These are phyloP conservation scores for Globisporangium nagaii DNA, from an alignment of 352 stramenopile genomes.

Conservation along the genomic window DNA sequence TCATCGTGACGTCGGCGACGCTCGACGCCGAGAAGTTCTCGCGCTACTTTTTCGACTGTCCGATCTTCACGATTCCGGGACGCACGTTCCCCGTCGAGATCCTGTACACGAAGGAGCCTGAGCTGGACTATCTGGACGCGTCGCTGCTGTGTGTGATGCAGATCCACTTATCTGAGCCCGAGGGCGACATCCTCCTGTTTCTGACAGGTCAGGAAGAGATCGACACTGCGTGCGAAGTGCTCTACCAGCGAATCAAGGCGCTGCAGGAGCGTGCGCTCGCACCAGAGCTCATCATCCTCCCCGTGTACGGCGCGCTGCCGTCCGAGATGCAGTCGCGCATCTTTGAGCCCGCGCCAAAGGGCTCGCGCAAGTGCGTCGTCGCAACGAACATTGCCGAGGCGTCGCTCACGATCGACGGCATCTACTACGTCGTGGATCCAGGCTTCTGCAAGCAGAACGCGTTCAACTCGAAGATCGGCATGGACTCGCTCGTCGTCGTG, in stretches of 20 bases:
- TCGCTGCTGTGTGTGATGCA: constrained; percentile 98
- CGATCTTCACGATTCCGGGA: constrained; percentile 99
- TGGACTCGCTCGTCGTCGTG: constrained; percentile 99
- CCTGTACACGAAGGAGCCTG: constrained; percentile 98
- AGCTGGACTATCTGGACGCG: constrained; percentile 98
- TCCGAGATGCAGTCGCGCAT: constrained; percentile 99
- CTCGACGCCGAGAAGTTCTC: constrained; percentile 98
- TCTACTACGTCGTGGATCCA: constrained; percentile 92
- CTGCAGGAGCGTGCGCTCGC: constrained; percentile 91
- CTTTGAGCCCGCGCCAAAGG: constrained; percentile 95
- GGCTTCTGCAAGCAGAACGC: constrained; percentile 99
- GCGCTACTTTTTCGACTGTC: constrained; percentile 96
- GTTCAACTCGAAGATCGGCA: constrained; percentile 98
- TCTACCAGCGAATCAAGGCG: constrained; percentile 97
- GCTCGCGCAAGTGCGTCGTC: constrained; percentile 97
- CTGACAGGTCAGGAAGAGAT: constrained; percentile 99
- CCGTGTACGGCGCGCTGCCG: constrained; percentile 96
- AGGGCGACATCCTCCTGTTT: constrained; percentile 99
- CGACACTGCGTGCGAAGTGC: constrained; percentile 96
- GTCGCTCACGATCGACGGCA: constrained; percentile 99
- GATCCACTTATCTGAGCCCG: constrained; percentile 97
- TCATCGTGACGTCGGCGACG: constrained; percentile 93
- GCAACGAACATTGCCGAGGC: constrained; percentile 99
- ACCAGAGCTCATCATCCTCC: constrained; percentile 97
- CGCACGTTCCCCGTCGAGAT: constrained; percentile 98